Conservation (phyloP, 495 filamentous ascomycete species). For the Trichoderma asperelloides region DNA sequence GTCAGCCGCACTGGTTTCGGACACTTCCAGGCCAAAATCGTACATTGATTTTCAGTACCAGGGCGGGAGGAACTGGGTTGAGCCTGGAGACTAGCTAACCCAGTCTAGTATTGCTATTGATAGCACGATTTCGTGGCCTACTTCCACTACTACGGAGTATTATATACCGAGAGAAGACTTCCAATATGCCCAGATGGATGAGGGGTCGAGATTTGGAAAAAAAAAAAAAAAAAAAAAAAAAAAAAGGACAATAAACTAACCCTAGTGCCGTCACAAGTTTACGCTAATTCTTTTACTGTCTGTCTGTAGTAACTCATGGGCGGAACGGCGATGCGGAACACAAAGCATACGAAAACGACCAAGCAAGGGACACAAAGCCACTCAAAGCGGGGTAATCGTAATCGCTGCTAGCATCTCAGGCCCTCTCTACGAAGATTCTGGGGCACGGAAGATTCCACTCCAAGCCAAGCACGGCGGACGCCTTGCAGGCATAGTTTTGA, state of each 20-base stretch:
- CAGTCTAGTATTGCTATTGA: too few species aligned
- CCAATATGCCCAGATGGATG: not conserved
- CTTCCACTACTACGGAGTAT: too few species aligned
- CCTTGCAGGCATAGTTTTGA: not conserved
- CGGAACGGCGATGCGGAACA: not conserved
- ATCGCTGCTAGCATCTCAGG: not conserved
- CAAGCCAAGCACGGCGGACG: not conserved
- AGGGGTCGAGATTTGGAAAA: not conserved
- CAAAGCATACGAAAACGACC: not conserved
- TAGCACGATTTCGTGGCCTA: too few species aligned
- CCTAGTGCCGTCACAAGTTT: too few species aligned
- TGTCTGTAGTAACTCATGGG: not conserved
- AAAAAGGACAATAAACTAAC: not conserved
- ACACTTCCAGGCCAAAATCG: not conserved
- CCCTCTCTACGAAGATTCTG: not conserved
- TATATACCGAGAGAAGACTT: too few species aligned
- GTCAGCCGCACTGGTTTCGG: not conserved
- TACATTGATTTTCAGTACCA: not conserved
- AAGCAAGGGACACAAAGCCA: not conserved
- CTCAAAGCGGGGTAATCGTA: slow-evolving; percentile 2
- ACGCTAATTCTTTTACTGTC: not conserved
- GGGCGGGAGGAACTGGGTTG: not conserved
- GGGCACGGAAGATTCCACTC: not conserved
- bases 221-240: not conserved
- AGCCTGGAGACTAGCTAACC: too few species aligned